Percentiles rank a stretch among this genome's conserved stretches.
Conservation (phyloP, 495 filamentous ascomycete species). For the Recurvomyces mirabilis region DNA sequence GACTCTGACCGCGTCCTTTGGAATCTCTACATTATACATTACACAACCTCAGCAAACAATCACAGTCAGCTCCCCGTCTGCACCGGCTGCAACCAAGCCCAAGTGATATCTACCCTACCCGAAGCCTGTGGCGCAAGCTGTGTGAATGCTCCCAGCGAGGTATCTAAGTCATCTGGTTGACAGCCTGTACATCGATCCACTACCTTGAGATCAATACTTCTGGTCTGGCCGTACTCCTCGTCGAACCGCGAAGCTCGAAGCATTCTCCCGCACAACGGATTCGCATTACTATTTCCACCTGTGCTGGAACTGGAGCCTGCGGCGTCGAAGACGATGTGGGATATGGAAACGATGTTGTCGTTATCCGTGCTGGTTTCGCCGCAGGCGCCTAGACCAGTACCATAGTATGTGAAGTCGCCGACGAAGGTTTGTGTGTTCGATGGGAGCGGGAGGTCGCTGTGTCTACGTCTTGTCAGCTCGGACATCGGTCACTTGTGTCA, state of each 20-base stretch:
- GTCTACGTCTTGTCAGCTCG: not conserved
- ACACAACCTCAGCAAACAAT: no score
- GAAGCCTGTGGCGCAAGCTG: conserved; percentile 42
- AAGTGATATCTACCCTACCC: conserved; percentile 51
- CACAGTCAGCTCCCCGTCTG: conserved; percentile 9
- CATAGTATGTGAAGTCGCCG: conserved; percentile 65
- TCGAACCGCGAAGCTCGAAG: conserved; percentile 44
- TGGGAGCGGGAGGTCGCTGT: conserved; percentile 44
- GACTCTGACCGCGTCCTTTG: no score
- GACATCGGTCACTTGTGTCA: conserved; percentile 24
- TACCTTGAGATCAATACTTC: conserved; percentile 53
- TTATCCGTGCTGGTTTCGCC: conserved; percentile 42
- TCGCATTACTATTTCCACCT: conserved; percentile 43
- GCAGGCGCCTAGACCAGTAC: conserved; percentile 58
- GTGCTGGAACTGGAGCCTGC: conserved; percentile 23
- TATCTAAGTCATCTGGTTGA: conserved; percentile 52
- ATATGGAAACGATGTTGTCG: conserved; percentile 56
- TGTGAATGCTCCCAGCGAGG: conserved; percentile 49
- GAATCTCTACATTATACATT: no score
- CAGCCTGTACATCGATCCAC: conserved; percentile 69
- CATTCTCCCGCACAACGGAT: conserved; percentile 57
- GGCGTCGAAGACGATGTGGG: conserved; percentile 56
- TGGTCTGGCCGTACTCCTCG: conserved; percentile 29
- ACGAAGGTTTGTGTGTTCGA: conserved; percentile 38
- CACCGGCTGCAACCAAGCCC: conserved; percentile 49